Conservation (phyloP, 441 rosid species). For the Aquilaria agallochum region DNA sequence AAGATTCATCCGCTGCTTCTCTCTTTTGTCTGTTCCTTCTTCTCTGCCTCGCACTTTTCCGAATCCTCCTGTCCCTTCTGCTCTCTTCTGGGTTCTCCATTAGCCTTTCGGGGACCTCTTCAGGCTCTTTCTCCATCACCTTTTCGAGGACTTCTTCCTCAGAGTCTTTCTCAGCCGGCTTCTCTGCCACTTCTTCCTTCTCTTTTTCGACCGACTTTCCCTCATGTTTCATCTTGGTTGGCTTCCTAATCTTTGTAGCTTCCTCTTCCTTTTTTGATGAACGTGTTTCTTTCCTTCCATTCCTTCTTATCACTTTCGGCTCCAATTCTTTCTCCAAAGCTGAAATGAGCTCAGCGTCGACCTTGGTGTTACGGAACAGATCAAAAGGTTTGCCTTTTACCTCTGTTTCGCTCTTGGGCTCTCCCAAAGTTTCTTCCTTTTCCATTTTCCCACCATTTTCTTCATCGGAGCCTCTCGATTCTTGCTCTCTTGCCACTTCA, state of each 20-base stretch:
- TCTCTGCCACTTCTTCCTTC: not conserved
- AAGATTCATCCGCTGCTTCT: conserved; percentile 1
- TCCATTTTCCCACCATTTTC: conserved; percentile 8
- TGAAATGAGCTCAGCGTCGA: conserved; percentile 17
- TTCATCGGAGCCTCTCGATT: conserved; percentile 17
- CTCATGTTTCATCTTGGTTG: not conserved
- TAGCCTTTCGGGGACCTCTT: too few species aligned
- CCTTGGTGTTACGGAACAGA: conserved; percentile 20
- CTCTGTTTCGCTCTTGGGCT: conserved; percentile 17
- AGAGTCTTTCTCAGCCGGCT: not conserved
- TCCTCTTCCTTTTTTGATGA: conserved; percentile 1
- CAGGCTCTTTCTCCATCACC: not conserved
- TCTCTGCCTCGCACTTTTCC: not conserved
- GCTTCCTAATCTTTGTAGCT: not conserved
- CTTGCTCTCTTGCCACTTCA: conserved; percentile 16
- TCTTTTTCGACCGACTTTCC: not conserved
- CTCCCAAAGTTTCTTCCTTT: conserved; percentile 22
- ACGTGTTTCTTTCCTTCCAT: conserved; percentile 8
- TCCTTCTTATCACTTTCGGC: conserved; percentile 17
- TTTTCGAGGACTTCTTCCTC: not conserved
- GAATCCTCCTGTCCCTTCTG: not conserved
- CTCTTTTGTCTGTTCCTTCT: not conserved
- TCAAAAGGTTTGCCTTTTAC: conserved; percentile 14
- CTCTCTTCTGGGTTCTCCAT: not conserved
- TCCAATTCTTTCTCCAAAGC: conserved; percentile 1